A percentile compares a stretch with the other conserved stretches of the same genome.
Evolutionary conservation across 2,329 filamentous ascomycete species (phyloP).

Genomic region (Epichloe gansuensis): DNA sequence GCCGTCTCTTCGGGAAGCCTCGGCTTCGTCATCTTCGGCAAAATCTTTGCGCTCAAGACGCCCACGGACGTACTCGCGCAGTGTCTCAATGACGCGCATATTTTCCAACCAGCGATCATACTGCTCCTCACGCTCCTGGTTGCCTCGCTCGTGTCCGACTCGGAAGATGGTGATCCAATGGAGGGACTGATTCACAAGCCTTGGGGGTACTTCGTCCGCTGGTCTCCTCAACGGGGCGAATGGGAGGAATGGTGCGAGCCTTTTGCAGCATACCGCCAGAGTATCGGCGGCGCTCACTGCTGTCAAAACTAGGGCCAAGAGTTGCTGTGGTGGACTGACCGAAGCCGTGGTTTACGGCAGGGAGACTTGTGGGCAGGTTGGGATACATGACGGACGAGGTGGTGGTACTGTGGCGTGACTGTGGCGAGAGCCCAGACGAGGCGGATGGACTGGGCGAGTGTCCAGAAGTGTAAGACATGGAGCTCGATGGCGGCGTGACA

Average conservation of each 20-base stretch:
- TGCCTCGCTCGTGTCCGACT: conserved; percentile 39
- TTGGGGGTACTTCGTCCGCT: conserved; percentile 33
- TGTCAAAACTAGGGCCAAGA: conserved; percentile 55
- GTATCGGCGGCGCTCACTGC: conserved; percentile 51
- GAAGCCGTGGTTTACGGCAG: conserved; percentile 57
- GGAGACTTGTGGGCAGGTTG: conserved; percentile 43
- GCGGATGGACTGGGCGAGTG: conserved; percentile 65
- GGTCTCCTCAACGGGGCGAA: conserved; percentile 22
- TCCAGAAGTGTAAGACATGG: conserved; percentile 64
- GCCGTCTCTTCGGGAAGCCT: conserved; percentile 9
- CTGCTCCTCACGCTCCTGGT: conserved; percentile 45
- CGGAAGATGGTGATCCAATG: conserved; percentile 41
- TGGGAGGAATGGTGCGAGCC: conserved; percentile 33
- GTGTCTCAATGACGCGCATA: conserved; percentile 50
- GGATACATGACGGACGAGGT: conserved; percentile 60
- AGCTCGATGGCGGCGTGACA: conserved; percentile 63
- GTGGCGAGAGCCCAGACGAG: conserved; percentile 52
- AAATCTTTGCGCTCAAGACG: conserved; percentile 47
- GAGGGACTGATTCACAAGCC: conserved; percentile 29
- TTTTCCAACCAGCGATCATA: conserved; percentile 57
- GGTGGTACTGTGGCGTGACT: conserved; percentile 48
- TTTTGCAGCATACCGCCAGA: conserved; percentile 56
- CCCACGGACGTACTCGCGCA: conserved; percentile 44
- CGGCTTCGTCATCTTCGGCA: conserved; percentile 20
- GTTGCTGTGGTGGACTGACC: conserved; percentile 58